Percentiles rank a stretch among this genome's conserved stretches.
Conservation (phyloP, 192 early-diverging fungal species). For the Kickxella alabastrina region DNA sequence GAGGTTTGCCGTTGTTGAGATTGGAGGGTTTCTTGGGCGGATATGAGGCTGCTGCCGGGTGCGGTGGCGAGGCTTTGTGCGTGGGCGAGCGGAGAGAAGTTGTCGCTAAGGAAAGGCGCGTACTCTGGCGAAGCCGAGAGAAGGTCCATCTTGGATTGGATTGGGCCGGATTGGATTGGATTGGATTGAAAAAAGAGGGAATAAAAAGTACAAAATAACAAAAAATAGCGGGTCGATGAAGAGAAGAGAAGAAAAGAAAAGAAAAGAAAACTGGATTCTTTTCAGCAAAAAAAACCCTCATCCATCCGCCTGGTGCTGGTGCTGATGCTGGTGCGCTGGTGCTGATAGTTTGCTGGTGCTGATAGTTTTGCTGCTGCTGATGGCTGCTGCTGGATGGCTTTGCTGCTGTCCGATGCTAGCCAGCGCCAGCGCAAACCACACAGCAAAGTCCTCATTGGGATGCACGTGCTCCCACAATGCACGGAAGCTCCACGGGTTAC, state of each 20-base stretch:
- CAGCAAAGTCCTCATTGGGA: constrained; percentile 23
- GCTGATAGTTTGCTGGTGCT: no score
- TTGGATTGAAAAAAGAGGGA: not conserved
- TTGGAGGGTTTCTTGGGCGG: no score
- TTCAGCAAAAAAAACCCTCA: no score
- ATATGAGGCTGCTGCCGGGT: constrained; percentile 10
- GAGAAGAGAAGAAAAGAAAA: not conserved
- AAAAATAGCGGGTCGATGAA: not conserved
- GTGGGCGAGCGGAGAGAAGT: constrained; percentile 1
- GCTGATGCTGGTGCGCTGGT: no score
- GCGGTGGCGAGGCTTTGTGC: not conserved
- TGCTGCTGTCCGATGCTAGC: not conserved
- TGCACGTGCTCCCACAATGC: constrained; percentile 36
- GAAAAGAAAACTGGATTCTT: not conserved
- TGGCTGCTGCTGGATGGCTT: no score
- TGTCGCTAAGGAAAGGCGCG: not conserved
- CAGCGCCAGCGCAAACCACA: constrained; percentile 36
- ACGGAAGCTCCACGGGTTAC: constrained; percentile 44
- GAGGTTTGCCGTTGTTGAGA: no score
- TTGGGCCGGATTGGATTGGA: no score
- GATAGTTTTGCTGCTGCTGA: no score
- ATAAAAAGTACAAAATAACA: not conserved
- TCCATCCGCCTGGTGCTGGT: no score
- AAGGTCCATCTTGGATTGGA: no score
- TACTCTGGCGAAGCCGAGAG: no score